Percentiles rank a stretch among this genome's conserved stretches.
These are phyloP conservation scores for Pseudocercospora vitis DNA, from an alignment of 2,329 filamentous ascomycete species.

Conservation along the genomic window DNA sequence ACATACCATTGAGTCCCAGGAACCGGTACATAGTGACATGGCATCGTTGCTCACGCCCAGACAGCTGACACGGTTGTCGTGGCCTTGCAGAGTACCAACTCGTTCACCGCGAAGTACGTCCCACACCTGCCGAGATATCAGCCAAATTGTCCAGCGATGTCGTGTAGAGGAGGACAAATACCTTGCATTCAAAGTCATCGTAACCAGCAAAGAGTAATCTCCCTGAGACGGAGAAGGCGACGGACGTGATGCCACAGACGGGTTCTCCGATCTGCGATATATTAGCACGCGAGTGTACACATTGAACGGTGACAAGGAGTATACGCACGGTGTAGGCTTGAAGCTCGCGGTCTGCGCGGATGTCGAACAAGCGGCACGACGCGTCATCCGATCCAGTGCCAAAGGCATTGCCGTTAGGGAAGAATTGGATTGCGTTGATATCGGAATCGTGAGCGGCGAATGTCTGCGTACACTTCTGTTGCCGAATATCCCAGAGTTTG, in stretches of 20 bases:
- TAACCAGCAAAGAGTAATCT: slow-evolving; percentile 95
- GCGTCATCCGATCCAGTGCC: slow-evolving; percentile 97
- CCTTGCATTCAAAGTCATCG: slow-evolving; percentile 99
- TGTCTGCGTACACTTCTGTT: slow-evolving; percentile 96
- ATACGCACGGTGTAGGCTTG: slow-evolving; percentile 64
- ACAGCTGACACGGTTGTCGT: slow-evolving; percentile 98
- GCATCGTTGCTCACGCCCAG: slow-evolving; percentile 98
- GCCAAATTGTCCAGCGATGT: not conserved
- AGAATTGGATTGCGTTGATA: slow-evolving; percentile 99
- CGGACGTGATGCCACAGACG: slow-evolving; percentile 95
- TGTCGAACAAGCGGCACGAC: slow-evolving; percentile 95
- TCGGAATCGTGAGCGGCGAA: slow-evolving; percentile 98
- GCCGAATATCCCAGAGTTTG: slow-evolving; percentile 98
- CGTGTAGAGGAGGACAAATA: slow-evolving; percentile 39
- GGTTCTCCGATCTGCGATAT: slow-evolving; percentile 82
- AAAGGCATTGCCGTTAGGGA: slow-evolving; percentile 97
- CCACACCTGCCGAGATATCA: slow-evolving; percentile 70
- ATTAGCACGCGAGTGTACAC: slow-evolving; percentile 26
- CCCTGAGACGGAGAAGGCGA: slow-evolving; percentile 95
- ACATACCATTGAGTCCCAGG: slow-evolving; percentile 97
- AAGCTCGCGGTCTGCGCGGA: slow-evolving; percentile 83
- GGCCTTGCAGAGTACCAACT: slow-evolving; percentile 92
- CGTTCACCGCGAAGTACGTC: slow-evolving; percentile 95
- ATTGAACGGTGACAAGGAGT: not conserved
- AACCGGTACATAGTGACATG: slow-evolving; percentile 98